Conservation (phyloP, 1,284 basidiomycete genomes). For the Malassezia brasiliensis region DNA sequence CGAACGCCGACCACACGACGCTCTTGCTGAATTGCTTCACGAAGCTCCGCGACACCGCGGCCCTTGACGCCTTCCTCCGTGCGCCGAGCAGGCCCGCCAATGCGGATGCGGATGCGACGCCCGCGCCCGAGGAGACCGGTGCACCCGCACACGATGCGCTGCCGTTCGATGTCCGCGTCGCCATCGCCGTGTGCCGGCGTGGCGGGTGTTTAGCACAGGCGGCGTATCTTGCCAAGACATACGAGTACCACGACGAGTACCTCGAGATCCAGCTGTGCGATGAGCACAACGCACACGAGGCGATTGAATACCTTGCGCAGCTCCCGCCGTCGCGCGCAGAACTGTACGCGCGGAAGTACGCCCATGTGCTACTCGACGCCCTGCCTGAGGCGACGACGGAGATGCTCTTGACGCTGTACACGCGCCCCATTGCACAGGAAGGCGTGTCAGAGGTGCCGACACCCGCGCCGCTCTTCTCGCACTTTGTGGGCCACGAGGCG, state of each 20-base stretch:
- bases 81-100: not conserved
- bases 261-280: constrained; percentile 90
- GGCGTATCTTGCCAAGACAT: constrained; percentile 82
- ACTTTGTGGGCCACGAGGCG: constrained; percentile 79
- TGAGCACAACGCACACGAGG: constrained; percentile 69
- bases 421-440: constrained; percentile 1
- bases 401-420: constrained; percentile 57
- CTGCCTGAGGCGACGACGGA: constrained; percentile 79
- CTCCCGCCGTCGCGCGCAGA: constrained; percentile 61
- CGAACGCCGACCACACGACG: constrained; percentile 93
- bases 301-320: constrained; percentile 66
- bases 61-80: constrained; percentile 70
- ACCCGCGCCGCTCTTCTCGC: constrained; percentile 78
- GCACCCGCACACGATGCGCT: constrained; percentile 49
- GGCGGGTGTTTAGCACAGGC: constrained; percentile 94
- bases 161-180: constrained; percentile 92
- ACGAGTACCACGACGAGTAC: constrained; percentile 82
- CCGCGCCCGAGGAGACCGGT: not conserved
- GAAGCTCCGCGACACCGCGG: constrained; percentile 79
- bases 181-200: constrained; percentile 88
- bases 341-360: constrained; percentile 43
- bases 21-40: constrained; percentile 70
- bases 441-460: constrained; percentile 56
- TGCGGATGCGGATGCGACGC: too few relatives aligned
- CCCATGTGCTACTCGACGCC: constrained; percentile 59